These are phyloP conservation scores for Calonectria pseudoreteaudii DNA, from an alignment of 2,329 filamentous ascomycete species.

Conservation along the genomic window DNA sequence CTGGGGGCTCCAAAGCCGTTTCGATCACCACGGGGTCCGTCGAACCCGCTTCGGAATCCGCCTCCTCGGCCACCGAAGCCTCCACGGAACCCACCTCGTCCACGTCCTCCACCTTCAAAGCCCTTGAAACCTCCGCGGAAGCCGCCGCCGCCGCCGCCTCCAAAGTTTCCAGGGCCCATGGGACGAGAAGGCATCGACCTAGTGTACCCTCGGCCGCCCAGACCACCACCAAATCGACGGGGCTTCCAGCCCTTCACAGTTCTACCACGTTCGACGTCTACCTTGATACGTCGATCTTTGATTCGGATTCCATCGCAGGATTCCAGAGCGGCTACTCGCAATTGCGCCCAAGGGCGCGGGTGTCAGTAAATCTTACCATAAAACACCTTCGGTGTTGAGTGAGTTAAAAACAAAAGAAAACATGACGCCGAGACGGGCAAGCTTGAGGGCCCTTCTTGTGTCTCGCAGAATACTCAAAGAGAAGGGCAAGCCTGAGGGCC, in stretches of 20 bases:
- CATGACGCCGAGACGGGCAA: slow-evolving; percentile 61
- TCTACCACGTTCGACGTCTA: slow-evolving; percentile 95
- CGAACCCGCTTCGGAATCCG: slow-evolving; percentile 60
- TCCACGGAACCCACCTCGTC: slow-evolving; percentile 59
- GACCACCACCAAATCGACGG: slow-evolving; percentile 88
- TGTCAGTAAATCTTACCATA: slow-evolving; percentile 78
- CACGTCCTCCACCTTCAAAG: slow-evolving; percentile 58
- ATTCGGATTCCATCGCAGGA: slow-evolving; percentile 88
- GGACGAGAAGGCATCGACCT: slow-evolving; percentile 81
- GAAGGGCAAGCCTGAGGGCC: slow-evolving; percentile 58
- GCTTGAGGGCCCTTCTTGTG: slow-evolving; percentile 64
- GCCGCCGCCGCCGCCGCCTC: slow-evolving; percentile 61
- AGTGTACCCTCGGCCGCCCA: slow-evolving; percentile 93
- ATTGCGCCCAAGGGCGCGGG: slow-evolving; percentile 68
- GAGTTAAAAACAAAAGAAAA: slow-evolving; percentile 42
- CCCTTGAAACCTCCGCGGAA: slow-evolving; percentile 61
- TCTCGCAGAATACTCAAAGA: slow-evolving; percentile 59
- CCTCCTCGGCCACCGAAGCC: slow-evolving; percentile 68
- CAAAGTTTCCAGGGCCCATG: slow-evolving; percentile 69
- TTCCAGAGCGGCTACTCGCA: slow-evolving; percentile 87
- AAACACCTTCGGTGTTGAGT: slow-evolving; percentile 37
- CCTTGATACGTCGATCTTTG: slow-evolving; percentile 90
- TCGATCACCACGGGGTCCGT: slow-evolving; percentile 54
- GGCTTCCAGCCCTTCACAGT: slow-evolving; percentile 96
- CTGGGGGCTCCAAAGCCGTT: slow-evolving; percentile 66